phyloP scores from a whole-genome alignment of 2,329 filamentous ascomycete species.

The Fusarium sp. region DNA sequence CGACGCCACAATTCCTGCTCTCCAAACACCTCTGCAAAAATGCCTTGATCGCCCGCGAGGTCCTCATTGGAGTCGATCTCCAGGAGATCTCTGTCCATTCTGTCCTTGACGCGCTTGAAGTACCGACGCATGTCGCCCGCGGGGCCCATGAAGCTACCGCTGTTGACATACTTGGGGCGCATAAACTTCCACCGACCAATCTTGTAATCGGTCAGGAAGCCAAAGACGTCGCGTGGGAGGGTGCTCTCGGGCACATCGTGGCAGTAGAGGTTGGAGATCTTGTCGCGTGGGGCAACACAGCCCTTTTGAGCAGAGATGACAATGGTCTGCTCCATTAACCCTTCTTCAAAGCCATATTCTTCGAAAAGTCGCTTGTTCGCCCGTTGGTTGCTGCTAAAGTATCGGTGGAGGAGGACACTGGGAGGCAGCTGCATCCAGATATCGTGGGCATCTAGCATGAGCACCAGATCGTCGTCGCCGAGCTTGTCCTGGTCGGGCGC shows the following conservation, averaged over 20 bases:
- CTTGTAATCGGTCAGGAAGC: constrained; percentile 37
- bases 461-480: constrained; percentile 43
- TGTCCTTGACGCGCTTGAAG: constrained; percentile 42
- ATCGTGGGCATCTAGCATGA: constrained; percentile 49
- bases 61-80: constrained; percentile 21
- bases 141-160: constrained; percentile 47
- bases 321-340: constrained; percentile 41
- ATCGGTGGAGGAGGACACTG: constrained; percentile 45
- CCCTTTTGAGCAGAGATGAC: constrained; percentile 41
- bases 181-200: constrained; percentile 32
- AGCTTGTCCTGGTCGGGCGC: constrained; percentile 30
- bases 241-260: constrained; percentile 39
- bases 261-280: constrained; percentile 42
- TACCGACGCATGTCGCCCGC: constrained; percentile 44
- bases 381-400: constrained; percentile 35
- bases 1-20: constrained; percentile 44
- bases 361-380: constrained; percentile 36
- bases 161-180: constrained; percentile 48
- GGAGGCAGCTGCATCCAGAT: constrained; percentile 48
- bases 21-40: constrained; percentile 48
- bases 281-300: constrained; percentile 40
- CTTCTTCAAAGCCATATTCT: constrained; percentile 32
- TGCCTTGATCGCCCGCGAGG: constrained; percentile 47
- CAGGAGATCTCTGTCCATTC: constrained; percentile 38
- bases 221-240: constrained; percentile 37